Evolutionary conservation across 306 rosid species (phyloP).

Genomic region (Arachis stenosperma): DNA sequence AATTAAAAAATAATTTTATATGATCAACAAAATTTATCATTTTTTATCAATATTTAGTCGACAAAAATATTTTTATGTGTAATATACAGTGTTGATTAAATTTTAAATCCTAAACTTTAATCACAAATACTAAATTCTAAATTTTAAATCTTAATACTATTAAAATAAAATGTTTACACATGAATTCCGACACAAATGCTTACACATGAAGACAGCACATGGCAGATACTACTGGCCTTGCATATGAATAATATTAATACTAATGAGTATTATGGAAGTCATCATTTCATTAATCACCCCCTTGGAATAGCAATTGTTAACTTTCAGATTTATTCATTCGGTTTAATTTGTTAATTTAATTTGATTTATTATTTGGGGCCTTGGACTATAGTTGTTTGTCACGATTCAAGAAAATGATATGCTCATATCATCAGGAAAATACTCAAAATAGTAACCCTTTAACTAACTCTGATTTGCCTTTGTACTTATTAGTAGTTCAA

Average conservation of each 20-base stretch:
- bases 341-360: background rate
- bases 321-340: constrained; percentile 8
- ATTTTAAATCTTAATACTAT: too few relatives aligned
- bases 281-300: constrained; percentile 31
- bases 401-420: background rate
- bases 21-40: too few relatives aligned
- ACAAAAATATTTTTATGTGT: too few relatives aligned
- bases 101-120: too few relatives aligned
- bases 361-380: background rate
- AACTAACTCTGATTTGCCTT: background rate
- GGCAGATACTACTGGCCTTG: constrained; percentile 7
- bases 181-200: constrained; percentile 59
- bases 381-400: background rate
- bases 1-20: too few relatives aligned
- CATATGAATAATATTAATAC: constrained; percentile 32
- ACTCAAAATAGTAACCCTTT: constrained; percentile 2
- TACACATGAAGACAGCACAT: constrained; percentile 47
- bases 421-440: background rate
- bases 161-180: constrained; percentile 38
- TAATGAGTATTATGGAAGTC: background rate
- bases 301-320: constrained; percentile 15
- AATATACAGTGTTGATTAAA: too few relatives aligned
- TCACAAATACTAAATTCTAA: too few relatives aligned
- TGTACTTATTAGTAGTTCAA: background rate
- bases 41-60: too few relatives aligned